phyloP scores from a whole-genome alignment of 768 basidiomycete species.

The Boletus reticuloceps region DNA sequence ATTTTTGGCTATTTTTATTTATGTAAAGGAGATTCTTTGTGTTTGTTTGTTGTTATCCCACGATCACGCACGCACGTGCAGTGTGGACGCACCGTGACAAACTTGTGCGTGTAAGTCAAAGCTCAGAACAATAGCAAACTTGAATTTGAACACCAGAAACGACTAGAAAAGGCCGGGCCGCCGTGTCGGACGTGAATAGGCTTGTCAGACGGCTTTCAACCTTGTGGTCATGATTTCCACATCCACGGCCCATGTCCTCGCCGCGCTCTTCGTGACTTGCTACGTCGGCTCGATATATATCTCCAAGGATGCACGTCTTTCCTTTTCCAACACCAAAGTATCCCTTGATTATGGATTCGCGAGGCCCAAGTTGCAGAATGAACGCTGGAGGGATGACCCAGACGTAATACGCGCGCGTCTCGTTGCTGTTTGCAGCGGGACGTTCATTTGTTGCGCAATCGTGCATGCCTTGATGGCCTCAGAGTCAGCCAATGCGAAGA shows the following conservation, averaged over 20 bases:
- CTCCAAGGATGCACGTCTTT: conserved; percentile 59
- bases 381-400: conserved; percentile 78
- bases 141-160: conserved; percentile 7
- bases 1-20: too few species aligned
- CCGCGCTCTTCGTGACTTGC: conserved; percentile 54
- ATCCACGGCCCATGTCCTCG: conserved; percentile 49
- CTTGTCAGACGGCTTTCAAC: not conserved
- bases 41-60: conserved; percentile 18
- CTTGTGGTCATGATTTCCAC: conserved; percentile 26
- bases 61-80: conserved; percentile 7
- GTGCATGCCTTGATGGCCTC: conserved; percentile 45
- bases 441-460: conserved; percentile 50
- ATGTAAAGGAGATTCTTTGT: too few species aligned
- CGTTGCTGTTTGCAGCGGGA: conserved; percentile 62
- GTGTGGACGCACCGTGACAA: conserved; percentile 10
- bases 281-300: conserved; percentile 88
- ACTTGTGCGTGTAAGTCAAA: not conserved
- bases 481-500: conserved; percentile 4
- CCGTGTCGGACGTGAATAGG: conserved; percentile 1
- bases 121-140: conserved; percentile 11
- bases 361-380: conserved; percentile 35
- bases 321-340: conserved; percentile 38
- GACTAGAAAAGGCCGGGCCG: conserved; percentile 10
- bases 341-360: conserved; percentile 26
- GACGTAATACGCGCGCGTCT: conserved; percentile 81